A percentile compares a stretch with the other conserved stretches of the same genome.
Conservation (phyloP, 1,284 basidiomycete species). For the Tilletia caries region DNA sequence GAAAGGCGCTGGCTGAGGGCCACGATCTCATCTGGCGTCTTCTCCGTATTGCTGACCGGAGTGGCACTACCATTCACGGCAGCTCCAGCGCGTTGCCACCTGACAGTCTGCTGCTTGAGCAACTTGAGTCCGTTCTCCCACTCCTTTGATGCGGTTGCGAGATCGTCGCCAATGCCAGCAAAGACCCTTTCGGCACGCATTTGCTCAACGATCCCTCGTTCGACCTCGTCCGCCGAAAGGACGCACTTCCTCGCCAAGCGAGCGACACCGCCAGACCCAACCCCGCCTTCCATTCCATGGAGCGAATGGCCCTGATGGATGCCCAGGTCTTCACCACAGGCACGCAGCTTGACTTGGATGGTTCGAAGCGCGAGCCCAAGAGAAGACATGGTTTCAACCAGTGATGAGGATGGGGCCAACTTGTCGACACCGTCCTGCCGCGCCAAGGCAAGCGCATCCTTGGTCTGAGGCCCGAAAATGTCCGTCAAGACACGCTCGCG, state of each 20-base stretch:
- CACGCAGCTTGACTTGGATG: constrained; percentile 50
- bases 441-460: background rate
- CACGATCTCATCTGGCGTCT: background rate
- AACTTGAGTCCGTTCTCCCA: constrained; percentile 47
- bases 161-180: constrained; percentile 44
- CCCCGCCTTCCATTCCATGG: constrained; percentile 30
- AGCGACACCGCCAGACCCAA: background rate
- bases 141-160: constrained; percentile 39
- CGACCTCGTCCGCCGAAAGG: background rate
- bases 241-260: background rate
- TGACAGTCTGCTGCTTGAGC: constrained; percentile 22
- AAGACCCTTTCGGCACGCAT: constrained; percentile 29
- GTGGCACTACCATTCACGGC: background rate
- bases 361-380: constrained; percentile 44
- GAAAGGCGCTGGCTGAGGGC: constrained; percentile 15
- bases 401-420: background rate
- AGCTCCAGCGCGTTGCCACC: background rate
- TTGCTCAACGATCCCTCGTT: constrained; percentile 14
- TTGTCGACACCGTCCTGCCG: background rate
- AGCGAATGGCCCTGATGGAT: constrained; percentile 28
- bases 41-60: background rate
- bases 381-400: background rate
- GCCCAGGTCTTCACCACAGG: constrained; percentile 41
- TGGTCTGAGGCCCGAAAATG: constrained; percentile 18
- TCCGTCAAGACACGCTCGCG: background rate